Evolutionary conservation across 805 yeast species (phyloP), one percentile per base, ranked within the genome.

Genomic region (Brettanomyces sp.): DNA sequence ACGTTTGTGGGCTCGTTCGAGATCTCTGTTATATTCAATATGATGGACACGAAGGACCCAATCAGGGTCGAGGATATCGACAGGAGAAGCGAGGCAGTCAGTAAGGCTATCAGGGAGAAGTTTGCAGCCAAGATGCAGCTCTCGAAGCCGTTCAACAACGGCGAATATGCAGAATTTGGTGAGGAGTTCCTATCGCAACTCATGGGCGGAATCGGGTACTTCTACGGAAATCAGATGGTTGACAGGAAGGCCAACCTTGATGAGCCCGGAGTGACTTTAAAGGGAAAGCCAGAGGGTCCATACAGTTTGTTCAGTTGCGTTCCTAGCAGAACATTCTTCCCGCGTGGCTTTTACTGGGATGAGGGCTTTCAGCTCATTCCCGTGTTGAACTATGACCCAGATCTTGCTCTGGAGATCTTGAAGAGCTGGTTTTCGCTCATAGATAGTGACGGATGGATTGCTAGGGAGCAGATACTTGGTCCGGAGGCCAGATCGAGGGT

Each of bases 311-410:
- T 89, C 56, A 76, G 93, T 0, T 72, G 88, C 22, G 93, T 88
- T 33, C 99, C 99, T 2, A 86, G 96, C 42, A 73, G 99, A 44
- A 87, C 95, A 0, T 87, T 86, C 58, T 93, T 93, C 64, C 98
- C 99, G 3, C 74, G 99, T 51, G 99, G 99, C 0, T 93, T 93
- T 58, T 88, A 86, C 59, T 93, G 99, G 99, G 99, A 93, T 64
- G 99, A 93, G 65, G 99, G 99, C 0, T 93, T 93, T 64, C 96
- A 91, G 62, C 69, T 91, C 49, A 68, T 90, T 37, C 95, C 95
- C 6, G 68, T 93, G 36, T 63, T 85, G 54, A 82, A 83, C 42
- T 90, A 83, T 59, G 98, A 93, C 63, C 73, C 85, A 13, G 95
- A 87, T 57, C 68, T 90, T 39, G 86, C 80, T 0, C 69, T 89